Conservation (phyloP, 257 asterid species). For the Penstemon newberryi region DNA sequence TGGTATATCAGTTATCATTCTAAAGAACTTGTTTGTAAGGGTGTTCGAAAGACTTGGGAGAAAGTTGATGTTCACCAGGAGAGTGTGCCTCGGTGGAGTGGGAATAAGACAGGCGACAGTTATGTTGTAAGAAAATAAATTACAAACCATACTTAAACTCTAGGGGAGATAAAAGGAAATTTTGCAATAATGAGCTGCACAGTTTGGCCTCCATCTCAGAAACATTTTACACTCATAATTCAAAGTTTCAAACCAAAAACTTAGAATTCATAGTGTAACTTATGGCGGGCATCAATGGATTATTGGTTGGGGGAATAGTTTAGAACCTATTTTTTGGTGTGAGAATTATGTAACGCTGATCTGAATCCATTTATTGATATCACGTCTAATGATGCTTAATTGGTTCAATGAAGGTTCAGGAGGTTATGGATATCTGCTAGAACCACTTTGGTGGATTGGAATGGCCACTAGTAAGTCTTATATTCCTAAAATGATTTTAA, state of each 20-base stretch:
- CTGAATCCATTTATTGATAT: constrained; percentile 11
- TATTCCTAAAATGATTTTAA: not conserved
- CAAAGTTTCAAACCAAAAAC: not conserved
- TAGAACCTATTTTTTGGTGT: not conserved
- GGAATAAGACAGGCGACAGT: too few species aligned
- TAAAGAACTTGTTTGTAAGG: too few species aligned
- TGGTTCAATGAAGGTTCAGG: constrained; percentile 65
- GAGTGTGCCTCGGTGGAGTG: too few species aligned
- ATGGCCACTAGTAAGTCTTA: constrained; percentile 71
- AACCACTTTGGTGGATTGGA: constrained; percentile 98
- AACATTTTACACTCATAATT: not conserved
- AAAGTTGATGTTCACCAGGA: too few species aligned
- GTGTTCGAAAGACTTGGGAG: too few species aligned
- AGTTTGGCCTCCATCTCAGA: not conserved
- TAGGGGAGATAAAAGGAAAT: not conserved
- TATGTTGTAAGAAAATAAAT: too few species aligned
- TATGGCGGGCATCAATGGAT: not conserved
- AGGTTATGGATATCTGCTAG: constrained; percentile 76
- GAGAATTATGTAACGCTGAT: not conserved
- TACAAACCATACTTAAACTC: too few species aligned
- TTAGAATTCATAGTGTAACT: not conserved
- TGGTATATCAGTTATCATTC: too few species aligned
- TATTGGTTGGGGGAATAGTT: not conserved
- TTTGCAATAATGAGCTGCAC: not conserved
- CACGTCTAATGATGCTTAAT: constrained; percentile 22